Evolutionary conservation across 2,329 filamentous ascomycete species (phyloP).

Genomic region (Ceratocystis smalleyi): DNA sequence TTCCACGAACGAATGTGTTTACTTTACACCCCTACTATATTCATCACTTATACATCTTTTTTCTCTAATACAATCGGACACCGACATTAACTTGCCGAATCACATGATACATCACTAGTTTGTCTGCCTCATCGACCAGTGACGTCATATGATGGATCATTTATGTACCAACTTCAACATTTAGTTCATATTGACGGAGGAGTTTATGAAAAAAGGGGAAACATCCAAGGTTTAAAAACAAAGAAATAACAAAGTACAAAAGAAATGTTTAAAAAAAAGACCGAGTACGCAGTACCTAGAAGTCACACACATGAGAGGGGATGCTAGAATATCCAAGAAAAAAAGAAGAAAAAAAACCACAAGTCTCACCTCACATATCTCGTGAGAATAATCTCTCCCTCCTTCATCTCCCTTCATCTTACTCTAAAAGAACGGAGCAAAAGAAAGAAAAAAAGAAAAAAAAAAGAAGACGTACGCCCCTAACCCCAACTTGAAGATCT

Average conservation of each 20-base stretch:
- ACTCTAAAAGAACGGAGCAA: background rate
- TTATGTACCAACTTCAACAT: background rate
- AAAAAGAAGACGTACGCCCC: background rate
- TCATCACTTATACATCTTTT: background rate
- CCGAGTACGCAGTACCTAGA: background rate
- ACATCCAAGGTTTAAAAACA: background rate
- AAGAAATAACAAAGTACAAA: background rate
- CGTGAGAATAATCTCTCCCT: background rate
- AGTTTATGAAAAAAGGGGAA: background rate
- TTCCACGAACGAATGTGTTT: background rate
- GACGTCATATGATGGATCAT: background rate
- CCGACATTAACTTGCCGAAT: background rate
- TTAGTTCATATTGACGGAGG: background rate
- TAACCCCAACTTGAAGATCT: background rate
- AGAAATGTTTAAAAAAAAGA: background rate
- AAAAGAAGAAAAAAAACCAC: background rate
- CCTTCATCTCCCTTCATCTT: background rate
- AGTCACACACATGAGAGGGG: background rate
- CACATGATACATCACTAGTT: background rate
- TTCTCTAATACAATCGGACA: no score
- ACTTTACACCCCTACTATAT: background rate
- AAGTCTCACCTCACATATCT: background rate
- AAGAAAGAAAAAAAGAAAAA: background rate
- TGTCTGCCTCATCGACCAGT: background rate
- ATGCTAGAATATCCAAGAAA: background rate